phyloP scores from a whole-genome alignment of 2,329 filamentous ascomycete species.

The Amauroascus niger region DNA sequence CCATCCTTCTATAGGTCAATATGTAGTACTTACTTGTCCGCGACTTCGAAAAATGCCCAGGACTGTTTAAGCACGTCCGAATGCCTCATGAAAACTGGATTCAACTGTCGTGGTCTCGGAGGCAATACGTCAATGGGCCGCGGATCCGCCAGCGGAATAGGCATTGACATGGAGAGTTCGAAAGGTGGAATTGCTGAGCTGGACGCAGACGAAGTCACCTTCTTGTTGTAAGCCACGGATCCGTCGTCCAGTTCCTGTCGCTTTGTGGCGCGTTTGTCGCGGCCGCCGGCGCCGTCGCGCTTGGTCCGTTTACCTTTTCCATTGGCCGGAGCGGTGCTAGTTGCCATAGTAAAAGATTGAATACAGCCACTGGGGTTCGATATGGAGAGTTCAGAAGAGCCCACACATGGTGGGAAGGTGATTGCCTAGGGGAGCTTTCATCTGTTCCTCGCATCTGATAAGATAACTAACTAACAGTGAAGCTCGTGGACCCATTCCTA shows the following conservation, averaged over 20 bases:
- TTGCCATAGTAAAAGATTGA: constrained; percentile 1
- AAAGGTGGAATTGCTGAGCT: constrained; percentile 29
- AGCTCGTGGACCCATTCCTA: too few relatives aligned
- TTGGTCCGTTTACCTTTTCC: constrained; percentile 33
- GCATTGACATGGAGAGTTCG: constrained; percentile 33
- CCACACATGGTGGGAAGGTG: not conserved
- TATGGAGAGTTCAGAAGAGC: not conserved
- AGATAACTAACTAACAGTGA: too few relatives aligned
- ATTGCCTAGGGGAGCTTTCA: not conserved
- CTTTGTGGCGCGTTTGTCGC: constrained; percentile 38
- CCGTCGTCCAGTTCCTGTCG: constrained; percentile 31
- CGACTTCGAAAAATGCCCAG: constrained; percentile 37
- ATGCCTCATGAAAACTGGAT: constrained; percentile 28
- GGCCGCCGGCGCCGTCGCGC: constrained; percentile 30
- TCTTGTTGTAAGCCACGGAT: not conserved
- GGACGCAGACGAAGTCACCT: constrained; percentile 9
- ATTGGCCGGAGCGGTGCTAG: constrained; percentile 8
- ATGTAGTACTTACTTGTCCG: constrained; percentile 27
- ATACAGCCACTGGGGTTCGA: not conserved
- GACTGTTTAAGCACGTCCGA: constrained; percentile 28
- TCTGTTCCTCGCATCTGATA: not conserved
- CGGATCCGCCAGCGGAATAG: constrained; percentile 34
- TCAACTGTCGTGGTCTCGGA: constrained; percentile 34
- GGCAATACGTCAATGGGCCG: constrained; percentile 30
- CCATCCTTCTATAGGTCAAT: not conserved